A percentile compares a stretch with the other conserved stretches of the same genome.
Evolutionary conservation across 2,329 filamentous ascomycete species (phyloP).

Genomic region (Sporothrix curviconia): DNA sequence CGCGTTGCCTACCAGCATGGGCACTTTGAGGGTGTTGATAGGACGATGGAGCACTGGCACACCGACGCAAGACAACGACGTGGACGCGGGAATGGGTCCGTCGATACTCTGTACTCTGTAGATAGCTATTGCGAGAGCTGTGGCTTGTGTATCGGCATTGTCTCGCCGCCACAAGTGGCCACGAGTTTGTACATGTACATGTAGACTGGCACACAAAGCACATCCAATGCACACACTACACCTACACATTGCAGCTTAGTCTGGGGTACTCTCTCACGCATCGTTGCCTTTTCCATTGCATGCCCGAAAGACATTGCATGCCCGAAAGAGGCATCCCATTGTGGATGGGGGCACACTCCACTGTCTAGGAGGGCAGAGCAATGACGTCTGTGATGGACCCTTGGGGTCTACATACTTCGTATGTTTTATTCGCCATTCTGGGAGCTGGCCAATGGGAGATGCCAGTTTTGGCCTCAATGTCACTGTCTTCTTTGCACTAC

Average conservation of each 20-base stretch:
- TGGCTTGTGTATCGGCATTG: background rate
- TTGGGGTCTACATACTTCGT: background rate
- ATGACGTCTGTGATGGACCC: constrained; percentile 4
- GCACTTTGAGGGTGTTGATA: too few relatives aligned
- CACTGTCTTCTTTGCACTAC: background rate
- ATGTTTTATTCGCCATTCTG: too few relatives aligned
- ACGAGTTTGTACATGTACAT: too few relatives aligned
- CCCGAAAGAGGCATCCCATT: too few relatives aligned
- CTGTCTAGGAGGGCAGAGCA: background rate
- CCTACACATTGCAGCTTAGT: background rate
- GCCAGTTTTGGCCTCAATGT: background rate
- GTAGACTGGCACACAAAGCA: too few relatives aligned
- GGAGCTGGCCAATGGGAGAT: background rate
- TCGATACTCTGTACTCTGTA: too few relatives aligned
- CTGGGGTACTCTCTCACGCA: background rate
- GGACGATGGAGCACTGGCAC: too few relatives aligned
- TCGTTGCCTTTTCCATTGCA: background rate
- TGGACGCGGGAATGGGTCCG: too few relatives aligned
- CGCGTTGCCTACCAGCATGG: too few relatives aligned
- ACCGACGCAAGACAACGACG: too few relatives aligned
- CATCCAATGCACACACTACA: background rate
- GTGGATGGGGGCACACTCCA: too few relatives aligned
- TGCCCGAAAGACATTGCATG: background rate
- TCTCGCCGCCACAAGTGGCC: background rate
- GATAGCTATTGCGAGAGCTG: background rate